Evolutionary conservation across 2,329 filamentous ascomycete species (phyloP), one percentile per base, ranked within the genome.

Genomic region (Penicillium digitatum): DNA sequence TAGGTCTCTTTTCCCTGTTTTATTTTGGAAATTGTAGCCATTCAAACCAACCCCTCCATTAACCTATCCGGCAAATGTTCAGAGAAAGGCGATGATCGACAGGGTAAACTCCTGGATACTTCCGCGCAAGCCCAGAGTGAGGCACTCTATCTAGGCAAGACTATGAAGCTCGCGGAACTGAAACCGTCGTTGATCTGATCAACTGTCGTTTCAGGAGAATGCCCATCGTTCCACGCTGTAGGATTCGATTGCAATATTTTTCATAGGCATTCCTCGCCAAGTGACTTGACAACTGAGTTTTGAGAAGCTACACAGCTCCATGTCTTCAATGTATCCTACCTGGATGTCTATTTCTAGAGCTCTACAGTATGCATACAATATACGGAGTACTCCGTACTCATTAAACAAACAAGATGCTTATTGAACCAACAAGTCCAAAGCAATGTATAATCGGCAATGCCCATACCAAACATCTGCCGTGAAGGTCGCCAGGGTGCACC

Each of bases 41-140:
- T 24, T 48, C 10, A 10, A 26, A 18, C 20, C 16, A 11, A 24
- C 29, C 14, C 11, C 35, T 18, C 22, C 18, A 31, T 40, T 47
- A 44, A 12, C 22, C 26, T 39, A 2, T n/a, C 54, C 53, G 58
- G 53, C 53, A 56, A 48, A 27, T 20, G 32, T 20, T 12, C 31
- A 20, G 43, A 37, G 38, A 38, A 31, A 56, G 48, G 51, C 58
- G 56, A 55, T 34, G 34, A 20, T 35, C 32, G 26, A 39, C 32
- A 24, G 35, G 34, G 35, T 35, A 45, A 29, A 16, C 12, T 1
- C 38, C 22, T n/a, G 38, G 38, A 40, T 40, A 10, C 38, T 26
- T 24, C 8, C 14, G 6, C 12, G 5, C 22, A 40, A 40, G 22
- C 3, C n/a, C 22, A 12, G 37, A 8, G 12, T 22, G 22, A 14